Conservation (phyloP, 179 eudicot genomes). For the Monotropa hypopitys region DNA sequence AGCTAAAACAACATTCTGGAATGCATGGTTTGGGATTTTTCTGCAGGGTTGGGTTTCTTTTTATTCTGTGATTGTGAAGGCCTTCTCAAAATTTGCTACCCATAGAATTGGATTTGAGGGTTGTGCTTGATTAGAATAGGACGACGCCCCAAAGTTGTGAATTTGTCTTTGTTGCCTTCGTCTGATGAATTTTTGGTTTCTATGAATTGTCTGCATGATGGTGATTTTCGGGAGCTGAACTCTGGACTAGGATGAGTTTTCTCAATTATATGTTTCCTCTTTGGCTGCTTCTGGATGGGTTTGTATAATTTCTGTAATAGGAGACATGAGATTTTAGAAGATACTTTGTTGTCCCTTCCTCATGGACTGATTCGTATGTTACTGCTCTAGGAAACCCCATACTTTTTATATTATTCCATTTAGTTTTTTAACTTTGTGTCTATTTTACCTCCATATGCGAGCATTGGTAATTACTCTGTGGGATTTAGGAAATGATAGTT, state of each 20-base stretch:
- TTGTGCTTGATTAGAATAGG: not conserved
- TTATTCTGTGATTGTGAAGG: not conserved
- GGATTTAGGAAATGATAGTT: not conserved
- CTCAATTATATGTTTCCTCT: not conserved
- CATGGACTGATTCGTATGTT: not conserved
- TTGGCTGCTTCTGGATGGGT: not conserved
- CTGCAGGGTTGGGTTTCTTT: not conserved
- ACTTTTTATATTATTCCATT: not conserved
- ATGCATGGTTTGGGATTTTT: not conserved
- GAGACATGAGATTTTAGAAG: not conserved
- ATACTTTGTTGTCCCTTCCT: not conserved
- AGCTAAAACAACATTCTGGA: not conserved
- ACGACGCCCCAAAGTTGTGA: not conserved
- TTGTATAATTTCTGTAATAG: not conserved
- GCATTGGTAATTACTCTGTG: not conserved
- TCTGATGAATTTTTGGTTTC: not conserved
- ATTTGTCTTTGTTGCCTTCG: not conserved
- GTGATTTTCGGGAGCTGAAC: not conserved
- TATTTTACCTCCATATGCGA: not conserved
- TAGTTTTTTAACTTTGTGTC: not conserved
- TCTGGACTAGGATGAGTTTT: slow-evolving; percentile 1
- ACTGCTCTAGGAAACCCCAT: not conserved
- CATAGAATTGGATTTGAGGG: not conserved
- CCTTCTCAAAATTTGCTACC: not conserved
- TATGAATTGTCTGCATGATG: not conserved